A percentile compares a stretch with the other conserved stretches of the same genome.
Evolutionary conservation across 2,329 filamentous ascomycete genomes (phyloP).

Genomic region (Emmonsia crescens): DNA sequence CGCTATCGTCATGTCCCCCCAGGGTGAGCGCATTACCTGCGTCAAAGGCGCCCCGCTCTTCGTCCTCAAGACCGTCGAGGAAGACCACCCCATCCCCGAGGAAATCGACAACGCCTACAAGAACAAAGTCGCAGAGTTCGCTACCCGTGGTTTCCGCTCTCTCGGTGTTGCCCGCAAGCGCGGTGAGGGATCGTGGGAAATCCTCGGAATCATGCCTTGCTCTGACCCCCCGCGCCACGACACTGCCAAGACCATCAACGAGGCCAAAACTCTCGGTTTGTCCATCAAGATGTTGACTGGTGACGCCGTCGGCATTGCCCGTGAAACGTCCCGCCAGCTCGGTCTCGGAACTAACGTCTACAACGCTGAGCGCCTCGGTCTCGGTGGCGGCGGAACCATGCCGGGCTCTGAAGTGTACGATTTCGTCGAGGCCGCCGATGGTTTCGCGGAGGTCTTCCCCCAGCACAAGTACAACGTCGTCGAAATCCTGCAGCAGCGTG

Average conservation of each 20-base stretch:
- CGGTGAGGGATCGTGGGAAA: conserved; percentile 72
- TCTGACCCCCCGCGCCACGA: conserved; percentile 84
- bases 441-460: conserved; percentile 88
- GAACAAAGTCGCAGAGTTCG: conserved; percentile 86
- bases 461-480: conserved; percentile 94
- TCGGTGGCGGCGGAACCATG: conserved; percentile 85
- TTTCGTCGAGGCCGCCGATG: conserved; percentile 90
- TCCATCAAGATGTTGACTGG: conserved; percentile 95
- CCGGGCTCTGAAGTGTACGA: conserved; percentile 88
- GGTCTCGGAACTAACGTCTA: conserved; percentile 89
- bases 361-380: conserved; percentile 84
- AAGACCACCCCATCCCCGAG: conserved; percentile 68
- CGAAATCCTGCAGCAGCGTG: conserved; percentile 85
- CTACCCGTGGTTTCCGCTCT: conserved; percentile 85
- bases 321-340: conserved; percentile 82
- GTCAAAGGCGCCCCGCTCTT: conserved; percentile 86
- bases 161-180: conserved; percentile 88
- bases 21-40: conserved; percentile 75
- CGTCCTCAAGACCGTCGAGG: conserved; percentile 76
- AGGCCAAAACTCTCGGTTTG: conserved; percentile 76
- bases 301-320: conserved; percentile 85
- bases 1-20: conserved; percentile 69
- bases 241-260: conserved; percentile 79
- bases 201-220: conserved; percentile 91
- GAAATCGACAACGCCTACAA: conserved; percentile 75